Evolutionary conservation across 2,329 filamentous ascomycete genomes (phyloP).

Genomic region (Fusarium avenaceum): DNA sequence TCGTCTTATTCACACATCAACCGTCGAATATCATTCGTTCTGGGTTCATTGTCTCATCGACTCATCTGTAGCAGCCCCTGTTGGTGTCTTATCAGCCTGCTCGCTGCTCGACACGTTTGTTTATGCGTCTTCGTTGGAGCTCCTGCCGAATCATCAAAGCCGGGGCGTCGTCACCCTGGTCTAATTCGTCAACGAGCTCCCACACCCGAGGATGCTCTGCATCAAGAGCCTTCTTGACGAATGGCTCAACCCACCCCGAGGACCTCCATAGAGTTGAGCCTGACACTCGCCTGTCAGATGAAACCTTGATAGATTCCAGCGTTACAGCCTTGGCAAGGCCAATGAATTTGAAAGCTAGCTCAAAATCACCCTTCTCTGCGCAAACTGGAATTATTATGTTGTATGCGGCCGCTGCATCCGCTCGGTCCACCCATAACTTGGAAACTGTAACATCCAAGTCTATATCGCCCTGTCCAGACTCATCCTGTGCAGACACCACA

Average conservation of each 20-base stretch:
- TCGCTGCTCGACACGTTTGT: conserved; percentile 29
- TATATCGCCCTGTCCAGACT: conserved; percentile 15
- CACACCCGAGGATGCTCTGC: conserved; percentile 53
- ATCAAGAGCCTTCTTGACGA: conserved; percentile 48
- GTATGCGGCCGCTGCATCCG: conserved; percentile 38
- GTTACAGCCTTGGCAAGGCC: conserved; percentile 17
- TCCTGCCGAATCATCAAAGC: conserved; percentile 44
- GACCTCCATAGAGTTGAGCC: conserved; percentile 20
- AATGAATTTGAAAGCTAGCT: conserved; percentile 54
- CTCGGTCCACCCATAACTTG: conserved; percentile 25
- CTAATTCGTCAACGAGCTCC: conserved; percentile 51
- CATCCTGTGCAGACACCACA: not conserved
- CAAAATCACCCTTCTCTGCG: conserved; percentile 49
- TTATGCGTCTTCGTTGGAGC: conserved; percentile 46
- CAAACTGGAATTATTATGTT: conserved; percentile 50
- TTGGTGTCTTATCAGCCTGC: conserved; percentile 3
- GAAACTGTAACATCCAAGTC: not conserved
- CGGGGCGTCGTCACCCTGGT: conserved; percentile 36
- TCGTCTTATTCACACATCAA: not conserved
- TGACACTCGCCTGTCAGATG: not conserved
- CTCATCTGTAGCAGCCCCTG: not conserved
- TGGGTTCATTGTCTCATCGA: not conserved
- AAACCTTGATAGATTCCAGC: not conserved
- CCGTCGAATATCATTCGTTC: not conserved
- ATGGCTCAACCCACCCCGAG: conserved; percentile 48